Evolutionary conservation across 2,329 filamentous ascomycete genomes (phyloP).

Genomic region (Alternaria sp.): DNA sequence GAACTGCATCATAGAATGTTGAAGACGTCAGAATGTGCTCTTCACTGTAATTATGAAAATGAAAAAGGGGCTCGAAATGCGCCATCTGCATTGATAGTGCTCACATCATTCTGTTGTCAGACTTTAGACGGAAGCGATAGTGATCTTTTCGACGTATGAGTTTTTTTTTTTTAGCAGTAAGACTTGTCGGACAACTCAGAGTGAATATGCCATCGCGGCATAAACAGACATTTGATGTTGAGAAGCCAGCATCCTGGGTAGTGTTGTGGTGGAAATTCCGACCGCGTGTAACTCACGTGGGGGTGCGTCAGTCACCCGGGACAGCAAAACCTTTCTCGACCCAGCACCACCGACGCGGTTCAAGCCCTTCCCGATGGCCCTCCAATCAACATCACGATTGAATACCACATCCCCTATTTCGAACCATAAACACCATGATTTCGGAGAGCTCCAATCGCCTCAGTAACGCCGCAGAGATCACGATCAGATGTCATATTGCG

Average conservation of each 20-base stretch:
- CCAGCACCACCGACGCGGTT: neutral
- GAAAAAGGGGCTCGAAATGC: neutral
- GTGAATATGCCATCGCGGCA: neutral
- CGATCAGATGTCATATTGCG: neutral
- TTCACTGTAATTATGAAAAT: neutral
- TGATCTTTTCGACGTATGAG: neutral
- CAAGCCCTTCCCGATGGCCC: neutral
- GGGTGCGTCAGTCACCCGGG: neutral
- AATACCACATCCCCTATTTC: neutral
- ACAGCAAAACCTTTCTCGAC: neutral
- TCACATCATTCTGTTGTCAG: neutral
- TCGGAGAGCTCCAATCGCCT: neutral
- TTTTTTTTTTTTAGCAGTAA: neutral
- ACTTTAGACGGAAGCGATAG: neutral
- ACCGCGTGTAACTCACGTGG: constrained; percentile 1
- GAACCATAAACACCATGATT: neutral
- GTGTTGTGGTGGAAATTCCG: neutral
- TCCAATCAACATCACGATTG: constrained; percentile 2
- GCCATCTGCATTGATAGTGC: neutral
- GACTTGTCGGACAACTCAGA: neutral
- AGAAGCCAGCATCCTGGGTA: neutral
- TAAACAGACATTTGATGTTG: neutral
- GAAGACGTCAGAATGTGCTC: neutral
- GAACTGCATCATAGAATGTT: neutral
- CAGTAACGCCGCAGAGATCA: neutral